Evolutionary conservation across 805 yeast genomes (phyloP).

Genomic region (Saccharomycopsis fermentans): DNA sequence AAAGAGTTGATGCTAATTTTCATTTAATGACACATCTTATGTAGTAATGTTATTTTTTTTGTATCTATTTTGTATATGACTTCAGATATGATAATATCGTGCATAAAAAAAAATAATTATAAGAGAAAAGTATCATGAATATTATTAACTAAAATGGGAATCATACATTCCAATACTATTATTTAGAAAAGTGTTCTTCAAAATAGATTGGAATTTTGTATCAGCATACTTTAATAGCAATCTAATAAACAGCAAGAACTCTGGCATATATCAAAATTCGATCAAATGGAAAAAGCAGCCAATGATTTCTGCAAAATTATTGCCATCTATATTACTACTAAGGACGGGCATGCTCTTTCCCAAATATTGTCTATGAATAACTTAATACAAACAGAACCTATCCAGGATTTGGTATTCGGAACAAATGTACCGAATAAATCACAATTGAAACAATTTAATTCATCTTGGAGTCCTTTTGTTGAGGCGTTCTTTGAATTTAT

Average conservation of each 20-base stretch:
- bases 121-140: too few species aligned
- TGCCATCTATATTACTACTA: background rate
- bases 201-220: too few species aligned
- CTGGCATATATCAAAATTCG: background rate
- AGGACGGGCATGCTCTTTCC: background rate
- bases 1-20: background rate
- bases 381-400: background rate
- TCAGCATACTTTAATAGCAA: too few species aligned
- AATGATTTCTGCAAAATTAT: background rate
- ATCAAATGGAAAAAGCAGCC: background rate
- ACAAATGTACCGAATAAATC: background rate
- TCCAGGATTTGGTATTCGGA: background rate
- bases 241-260: too few species aligned
- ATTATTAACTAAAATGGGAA: too few species aligned
- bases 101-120: too few species aligned
- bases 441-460: background rate
- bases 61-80: too few species aligned
- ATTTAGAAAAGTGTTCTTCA: too few species aligned
- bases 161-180: too few species aligned
- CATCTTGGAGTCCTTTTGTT: background rate
- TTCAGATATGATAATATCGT: too few species aligned
- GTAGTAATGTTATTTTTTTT: too few species aligned
- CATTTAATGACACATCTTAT: too few species aligned
- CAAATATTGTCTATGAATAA: background rate
- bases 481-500: background rate